A percentile compares a stretch with the other conserved stretches of the same genome.
phyloP scores from a whole-genome alignment of 352 stramenopile species.

The Pythium myriotylum region DNA sequence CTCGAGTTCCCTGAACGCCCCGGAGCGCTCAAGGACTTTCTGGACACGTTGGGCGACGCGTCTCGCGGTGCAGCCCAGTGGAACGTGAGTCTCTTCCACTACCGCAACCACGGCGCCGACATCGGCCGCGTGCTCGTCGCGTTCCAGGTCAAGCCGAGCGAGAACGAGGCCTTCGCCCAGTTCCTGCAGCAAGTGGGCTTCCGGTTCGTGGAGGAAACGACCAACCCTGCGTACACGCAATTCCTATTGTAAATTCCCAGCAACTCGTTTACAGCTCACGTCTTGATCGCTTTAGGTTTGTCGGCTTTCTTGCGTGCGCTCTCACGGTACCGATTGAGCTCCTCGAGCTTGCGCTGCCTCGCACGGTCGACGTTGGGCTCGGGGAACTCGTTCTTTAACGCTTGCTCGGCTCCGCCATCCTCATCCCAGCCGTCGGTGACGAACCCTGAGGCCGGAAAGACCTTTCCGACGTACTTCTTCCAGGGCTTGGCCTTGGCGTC shows the following conservation, averaged over 20 bases:
- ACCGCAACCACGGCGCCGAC: conserved; percentile 98
- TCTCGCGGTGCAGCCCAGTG: conserved; percentile 59
- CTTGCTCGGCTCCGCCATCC: conserved; percentile 28
- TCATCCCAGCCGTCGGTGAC: conserved; percentile 38
- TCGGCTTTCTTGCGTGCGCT: conserved; percentile 55
- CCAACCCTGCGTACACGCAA: conserved; percentile 79
- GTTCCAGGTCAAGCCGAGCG: conserved; percentile 87
- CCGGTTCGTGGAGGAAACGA: conserved; percentile 80
- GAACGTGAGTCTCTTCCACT: conserved; percentile 99
- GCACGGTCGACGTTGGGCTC: conserved; percentile 73
- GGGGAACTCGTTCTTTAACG: conserved; percentile 50
- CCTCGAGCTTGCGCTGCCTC: conserved; percentile 73
- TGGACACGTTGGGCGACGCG: conserved; percentile 78
- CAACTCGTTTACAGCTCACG: conserved; percentile 18
- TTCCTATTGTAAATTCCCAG: conserved; percentile 67
- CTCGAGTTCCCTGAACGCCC: conserved; percentile 96
- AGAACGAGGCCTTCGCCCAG: conserved; percentile 56
- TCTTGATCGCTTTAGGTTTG: conserved; percentile 40
- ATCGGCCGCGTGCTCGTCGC: conserved; percentile 97
- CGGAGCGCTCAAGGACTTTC: conserved; percentile 92
- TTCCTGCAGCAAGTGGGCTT: conserved; percentile 81
- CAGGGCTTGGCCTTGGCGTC: conserved; percentile 69
- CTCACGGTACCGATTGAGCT: conserved; percentile 67
- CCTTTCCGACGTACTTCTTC: conserved; percentile 67
- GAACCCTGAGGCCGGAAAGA: conserved; percentile 52